Evolutionary conservation across 352 stramenopile genomes (phyloP), one percentile per base, ranked within the genome.

Genomic region (Phytopythium aichiense): DNA sequence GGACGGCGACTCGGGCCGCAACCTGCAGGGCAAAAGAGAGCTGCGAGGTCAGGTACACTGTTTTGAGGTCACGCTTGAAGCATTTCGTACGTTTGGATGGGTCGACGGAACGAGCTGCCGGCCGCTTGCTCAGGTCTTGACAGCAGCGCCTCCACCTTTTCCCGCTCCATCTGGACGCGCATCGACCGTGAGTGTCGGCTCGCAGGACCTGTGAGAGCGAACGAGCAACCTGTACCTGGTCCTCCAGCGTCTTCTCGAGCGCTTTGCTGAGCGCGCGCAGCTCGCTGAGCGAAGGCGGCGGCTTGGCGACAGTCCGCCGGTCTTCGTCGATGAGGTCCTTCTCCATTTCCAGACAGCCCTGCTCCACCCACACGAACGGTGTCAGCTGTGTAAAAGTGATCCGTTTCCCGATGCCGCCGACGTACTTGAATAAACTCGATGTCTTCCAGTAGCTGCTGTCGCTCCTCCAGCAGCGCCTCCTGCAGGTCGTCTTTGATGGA

Each of bases 271-370:
- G 69, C 23, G 86, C 72, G 1, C 79, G 76, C n/a, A 94, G 72
- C 37, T 92, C 81, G 25, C 78, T 79, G 5, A 92, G 53, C 4
- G 84, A 77, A 18, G 84, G 84, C 22, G 76, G 73, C 13, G 76
- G 62, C 11, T 77, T 76, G 1, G 61, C 64, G 33, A 88, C 71
- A 37, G 81, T 76, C 25, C 77, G 67, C 50, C 76, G 71, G 51
- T 94, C 84, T 25, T 91, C 82, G 38, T 92, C 82, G 25, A 94
- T 82, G 18, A 94, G 67, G 61, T 92, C 84, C 51, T 94, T 80
- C 55, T 94, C 84, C 84, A 94, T 94, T 67, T 94, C 84, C 22
- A 94, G 71, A 53, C 84, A 94, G 28, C 81, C 68, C 84, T 93
- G 49, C 16, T 35, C 13, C 7, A 28, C 38, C 65, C 20, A 22